Base-by-base conservation (phyloP, 257 asterid genomes). In the Scutellaria galericulata region DNA sequence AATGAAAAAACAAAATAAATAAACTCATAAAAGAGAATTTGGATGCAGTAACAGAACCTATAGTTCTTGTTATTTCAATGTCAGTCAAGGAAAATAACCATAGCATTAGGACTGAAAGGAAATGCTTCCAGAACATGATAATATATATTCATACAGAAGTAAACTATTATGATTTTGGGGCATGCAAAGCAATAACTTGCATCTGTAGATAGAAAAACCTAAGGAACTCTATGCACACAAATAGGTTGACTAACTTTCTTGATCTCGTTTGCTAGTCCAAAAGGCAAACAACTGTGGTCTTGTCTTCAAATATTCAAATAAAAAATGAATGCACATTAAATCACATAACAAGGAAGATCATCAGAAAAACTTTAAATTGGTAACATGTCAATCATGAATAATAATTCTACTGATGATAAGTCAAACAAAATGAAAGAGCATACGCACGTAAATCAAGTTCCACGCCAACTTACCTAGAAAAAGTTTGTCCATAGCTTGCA, bases 401-500 rank as follows among this genome's bases (percentile, higher is more conserved):
- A 15, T n/a, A 45, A 64, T 14, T 31, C 18, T 15, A 41, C 13
- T 9, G 2, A 70, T 6, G 9, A n/a, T 41, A 14, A 40, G 58
- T 55, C 72, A 44, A 27, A 20, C 13, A 9, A 35, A 18, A 35
- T 5, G 48, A 69, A 40, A 27, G 18, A 18, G n/a, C 45, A 56
- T 51, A 5, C 48, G 44, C n/a, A 63, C 41, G 67, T 22, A 58
- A 65, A 71, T 35, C 37, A 64, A 70, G 58, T 70, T 41, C 63
- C 57, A 74, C 9, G 66, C 73, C 8, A 31, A 80, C 89, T 67
- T 77, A 95, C 99, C 98, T 95, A 80, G 97, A 88, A 87, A 94
- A 95, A 47, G 99, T 89, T 84, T 92, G 97, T 47, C 99, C 99
- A 54, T 90, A 95, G 90, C 97, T 95, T 6, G 96, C 97, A 75